These are phyloP conservation scores for Mrakia gelida DNA, from an alignment of 768 basidiomycete genomes.

Conservation along the genomic window DNA sequence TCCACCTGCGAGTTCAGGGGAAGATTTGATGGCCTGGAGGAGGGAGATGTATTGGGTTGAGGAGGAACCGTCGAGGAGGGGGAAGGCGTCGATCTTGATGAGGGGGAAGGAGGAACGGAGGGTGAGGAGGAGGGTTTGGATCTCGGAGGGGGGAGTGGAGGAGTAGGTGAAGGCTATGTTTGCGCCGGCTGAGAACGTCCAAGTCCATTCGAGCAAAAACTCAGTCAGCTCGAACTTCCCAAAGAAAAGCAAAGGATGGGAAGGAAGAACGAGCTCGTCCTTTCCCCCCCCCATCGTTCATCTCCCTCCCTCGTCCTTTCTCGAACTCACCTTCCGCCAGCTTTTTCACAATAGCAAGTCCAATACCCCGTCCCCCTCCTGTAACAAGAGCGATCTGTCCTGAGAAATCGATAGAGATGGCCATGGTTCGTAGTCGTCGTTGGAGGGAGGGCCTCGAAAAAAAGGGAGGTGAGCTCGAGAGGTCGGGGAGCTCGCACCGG, in stretches of 20 bases:
- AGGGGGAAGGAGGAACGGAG: slow-evolving; percentile 35
- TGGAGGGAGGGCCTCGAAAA: not conserved
- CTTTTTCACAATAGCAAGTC: slow-evolving; percentile 38
- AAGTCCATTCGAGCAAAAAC: too few species aligned
- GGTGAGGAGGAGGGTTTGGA: slow-evolving; percentile 35
- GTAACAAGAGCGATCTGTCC: slow-evolving; percentile 42
- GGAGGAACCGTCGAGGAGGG: slow-evolving; percentile 32
- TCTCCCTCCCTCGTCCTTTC: not conserved
- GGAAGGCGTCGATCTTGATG: slow-evolving; percentile 40
- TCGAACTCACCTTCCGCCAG: slow-evolving; percentile 38
- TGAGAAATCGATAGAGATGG: slow-evolving; percentile 39
- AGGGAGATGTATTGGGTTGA: slow-evolving; percentile 12
- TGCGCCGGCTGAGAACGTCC: slow-evolving; percentile 38
- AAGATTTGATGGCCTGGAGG: slow-evolving; percentile 1
- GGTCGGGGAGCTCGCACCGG: not conserved
- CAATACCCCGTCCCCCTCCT: slow-evolving; percentile 41
- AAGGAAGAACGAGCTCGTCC: not conserved
- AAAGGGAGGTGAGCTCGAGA: not conserved
- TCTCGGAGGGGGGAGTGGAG: slow-evolving; percentile 36
- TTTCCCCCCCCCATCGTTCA: not conserved
- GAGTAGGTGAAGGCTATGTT: slow-evolving; percentile 42
- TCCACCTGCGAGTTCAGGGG: not conserved
- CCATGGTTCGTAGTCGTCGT: slow-evolving; percentile 24
- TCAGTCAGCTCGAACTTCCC: too few species aligned
- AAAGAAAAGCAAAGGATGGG: not conserved